Evolutionary conservation across 495 filamentous ascomycete species (phyloP), one percentile per base, ranked within the genome.

Genomic region (Penicillium herquei): DNA sequence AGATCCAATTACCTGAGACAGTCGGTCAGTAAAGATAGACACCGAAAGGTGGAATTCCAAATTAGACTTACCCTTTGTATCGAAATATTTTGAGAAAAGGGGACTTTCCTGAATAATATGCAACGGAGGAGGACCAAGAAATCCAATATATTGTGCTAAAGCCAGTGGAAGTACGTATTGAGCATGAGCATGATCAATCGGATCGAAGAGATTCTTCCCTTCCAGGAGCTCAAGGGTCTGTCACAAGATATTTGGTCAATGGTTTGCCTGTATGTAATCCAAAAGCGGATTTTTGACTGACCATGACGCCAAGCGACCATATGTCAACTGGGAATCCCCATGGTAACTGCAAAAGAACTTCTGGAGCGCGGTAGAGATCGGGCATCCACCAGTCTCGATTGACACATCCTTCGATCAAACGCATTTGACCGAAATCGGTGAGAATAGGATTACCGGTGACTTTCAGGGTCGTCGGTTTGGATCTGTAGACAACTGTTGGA

Each of bases 201-300:
- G 65, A 51, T 68, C 54, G 51, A 68, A 61, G 12, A 65, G 52
- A n/a, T 63, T 68, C 26, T 47, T 65, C n/a, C 62, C 62, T 52
- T 68, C 62, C 16, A 63, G 21, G 12, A 63, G 59, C 34, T 65
- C 62, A n/a, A 62, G 62, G 8, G 52, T 62, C 62, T 65, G 26
- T 47, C n/a, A 39, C 32, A 39, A 26, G 4, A 1, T 47, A 12
- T n/a, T n/a, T 47, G 8, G 34, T 34, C 17, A 46, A 12, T n/a
- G 17, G 14, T 35, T 14, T 30, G 1, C 44, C 16, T 47, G 12
- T 21, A 7, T 6, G 21, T 47, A 49, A n/a, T n/a, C n/a, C n/a
- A 21, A 33, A 13, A 14, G 17, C 30, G 33, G 37, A 39, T 37
- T 39, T 7, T 39, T 7, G 18, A 49, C 56, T 62, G 30, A 62